These are phyloP conservation scores for Amanita exitialis DNA, from an alignment of 768 basidiomycete genomes.

Conservation along the genomic window DNA sequence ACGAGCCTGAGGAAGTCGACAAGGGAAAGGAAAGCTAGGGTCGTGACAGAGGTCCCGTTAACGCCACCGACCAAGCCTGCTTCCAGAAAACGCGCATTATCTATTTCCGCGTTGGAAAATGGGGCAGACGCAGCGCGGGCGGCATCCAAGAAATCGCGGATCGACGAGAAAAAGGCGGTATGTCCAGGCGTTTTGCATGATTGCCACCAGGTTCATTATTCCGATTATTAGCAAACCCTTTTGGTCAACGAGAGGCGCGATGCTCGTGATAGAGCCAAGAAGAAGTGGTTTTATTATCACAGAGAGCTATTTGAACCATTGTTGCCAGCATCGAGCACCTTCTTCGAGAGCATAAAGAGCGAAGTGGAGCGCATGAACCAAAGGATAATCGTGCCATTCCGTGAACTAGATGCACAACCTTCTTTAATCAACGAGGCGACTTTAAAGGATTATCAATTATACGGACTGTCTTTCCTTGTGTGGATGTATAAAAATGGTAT, in stretches of 20 bases:
- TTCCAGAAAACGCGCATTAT: slow-evolving; percentile 6
- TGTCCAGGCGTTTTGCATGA: slow-evolving; percentile 5
- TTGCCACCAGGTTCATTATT: background rate
- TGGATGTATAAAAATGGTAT: slow-evolving; percentile 59
- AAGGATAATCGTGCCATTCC: slow-evolving; percentile 24
- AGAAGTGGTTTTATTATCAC: slow-evolving; percentile 36
- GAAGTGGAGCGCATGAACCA: slow-evolving; percentile 14
- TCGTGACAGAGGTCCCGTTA: background rate
- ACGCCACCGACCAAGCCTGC: background rate
- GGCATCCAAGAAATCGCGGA: slow-evolving; percentile 17
- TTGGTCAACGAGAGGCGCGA: slow-evolving; percentile 25
- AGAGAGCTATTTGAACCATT: slow-evolving; percentile 35
- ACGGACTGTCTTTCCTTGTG: slow-evolving; percentile 55
- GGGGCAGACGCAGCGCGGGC: background rate
- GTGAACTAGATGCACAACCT: slow-evolving; percentile 36
- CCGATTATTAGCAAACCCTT: slow-evolving; percentile 26
- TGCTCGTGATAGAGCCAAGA: slow-evolving; percentile 28
- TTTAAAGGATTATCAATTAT: slow-evolving; percentile 67
- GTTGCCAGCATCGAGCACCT: slow-evolving; percentile 23
- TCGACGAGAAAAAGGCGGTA: slow-evolving; percentile 30
- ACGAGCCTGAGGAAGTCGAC: background rate
- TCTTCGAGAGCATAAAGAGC: slow-evolving; percentile 25
- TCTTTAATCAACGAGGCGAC: slow-evolving; percentile 39
- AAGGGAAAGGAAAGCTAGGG: slow-evolving; percentile 1
- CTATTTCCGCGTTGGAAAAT: slow-evolving; percentile 2